Evolutionary conservation across 768 basidiomycete species (phyloP), one percentile per base, ranked within the genome.

Genomic region (Phaffia australis): DNA sequence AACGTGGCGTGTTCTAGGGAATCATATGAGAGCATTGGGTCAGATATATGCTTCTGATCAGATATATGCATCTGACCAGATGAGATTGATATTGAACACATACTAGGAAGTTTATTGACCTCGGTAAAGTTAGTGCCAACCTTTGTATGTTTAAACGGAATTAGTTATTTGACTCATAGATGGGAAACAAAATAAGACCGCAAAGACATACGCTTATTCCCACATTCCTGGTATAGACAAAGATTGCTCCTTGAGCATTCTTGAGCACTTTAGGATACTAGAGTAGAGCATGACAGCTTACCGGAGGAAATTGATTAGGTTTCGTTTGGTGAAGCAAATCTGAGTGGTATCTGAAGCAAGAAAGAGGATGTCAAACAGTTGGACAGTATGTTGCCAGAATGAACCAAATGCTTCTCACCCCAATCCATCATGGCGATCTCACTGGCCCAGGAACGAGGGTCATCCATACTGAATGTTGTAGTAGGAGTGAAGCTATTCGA

Each of bases 51-150:
- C 11, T 8, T 16, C 3, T 23, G 15, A 32, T 16, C 15, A 30
- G 23, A n/a, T 46, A 60, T n/a, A 16, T 18, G n/a, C 42, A 42
- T 8, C 16, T 18, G 42, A n/a, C 3, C 25, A 27, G 60, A 60
- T 18, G 19, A 23, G 23, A 9, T n/a, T n/a, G n/a, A n/a, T n/a
- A n/a, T n/a, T n/a, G n/a, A 21, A 15, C 16, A 62, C 63, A 4
- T 35, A 63, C 63, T 63, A 8, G 63, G 63, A 4, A 63, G 14
- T 25, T 52, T 50, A 32, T 56, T 63, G 30, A 63, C 29, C 32
- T 63, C 63, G 52, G 63, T 63, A 25, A 63, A 63, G 54, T 63
- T 63, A 35, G 63, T 49, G 9, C 63, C 63, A 49, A 62, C 61
- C 61, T 62, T 47, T 16, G 2, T 25, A 23, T 18, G 15, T 6